A percentile compares a stretch with the other conserved stretches of the same genome.
Conservation (phyloP, 2,329 filamentous ascomycete genomes). For the Pseudohalonectria lignicola region DNA sequence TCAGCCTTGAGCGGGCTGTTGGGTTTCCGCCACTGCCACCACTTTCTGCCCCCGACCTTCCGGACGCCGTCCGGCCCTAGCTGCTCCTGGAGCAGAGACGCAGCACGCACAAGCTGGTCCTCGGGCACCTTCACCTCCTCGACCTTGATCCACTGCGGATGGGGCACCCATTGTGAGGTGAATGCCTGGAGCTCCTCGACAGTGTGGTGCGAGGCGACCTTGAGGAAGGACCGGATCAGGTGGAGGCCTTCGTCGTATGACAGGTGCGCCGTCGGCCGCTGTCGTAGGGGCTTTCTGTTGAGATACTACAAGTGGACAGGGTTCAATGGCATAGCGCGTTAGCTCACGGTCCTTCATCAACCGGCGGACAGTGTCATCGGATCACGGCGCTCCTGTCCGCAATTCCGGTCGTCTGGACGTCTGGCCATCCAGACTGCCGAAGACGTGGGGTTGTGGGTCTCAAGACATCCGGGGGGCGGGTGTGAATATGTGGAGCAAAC, state of each 20-base stretch:
- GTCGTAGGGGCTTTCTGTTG: slow-evolving; percentile 60
- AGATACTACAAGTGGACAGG: slow-evolving; percentile 49
- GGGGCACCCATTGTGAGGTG: slow-evolving; percentile 83
- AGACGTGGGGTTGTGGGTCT: no score
- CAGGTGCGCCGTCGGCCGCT: slow-evolving; percentile 81
- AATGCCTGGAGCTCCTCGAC: slow-evolving; percentile 91
- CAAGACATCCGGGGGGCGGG: no score
- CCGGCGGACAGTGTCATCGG: no score
- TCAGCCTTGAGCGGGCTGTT: slow-evolving; percentile 63
- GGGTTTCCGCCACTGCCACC: slow-evolving; percentile 82
- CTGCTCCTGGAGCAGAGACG: slow-evolving; percentile 56
- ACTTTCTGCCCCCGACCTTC: slow-evolving; percentile 66
- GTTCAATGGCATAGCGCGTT: no score
- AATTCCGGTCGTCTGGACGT: no score
- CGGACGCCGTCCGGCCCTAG: slow-evolving; percentile 67
- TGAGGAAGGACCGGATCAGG: slow-evolving; percentile 75
- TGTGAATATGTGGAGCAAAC: not conserved
- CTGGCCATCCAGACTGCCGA: no score
- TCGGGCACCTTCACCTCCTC: slow-evolving; percentile 57
- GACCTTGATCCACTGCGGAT: slow-evolving; percentile 76
- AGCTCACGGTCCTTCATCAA: not conserved
- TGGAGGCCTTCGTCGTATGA: slow-evolving; percentile 90
- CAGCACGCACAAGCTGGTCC: slow-evolving; percentile 53
- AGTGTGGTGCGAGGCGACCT: slow-evolving; percentile 76
- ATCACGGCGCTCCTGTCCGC: no score